Percentiles rank a stretch among this genome's conserved stretches.
Conservation (phyloP, 306 rosid genomes). For the Citrullus colocynthis region DNA sequence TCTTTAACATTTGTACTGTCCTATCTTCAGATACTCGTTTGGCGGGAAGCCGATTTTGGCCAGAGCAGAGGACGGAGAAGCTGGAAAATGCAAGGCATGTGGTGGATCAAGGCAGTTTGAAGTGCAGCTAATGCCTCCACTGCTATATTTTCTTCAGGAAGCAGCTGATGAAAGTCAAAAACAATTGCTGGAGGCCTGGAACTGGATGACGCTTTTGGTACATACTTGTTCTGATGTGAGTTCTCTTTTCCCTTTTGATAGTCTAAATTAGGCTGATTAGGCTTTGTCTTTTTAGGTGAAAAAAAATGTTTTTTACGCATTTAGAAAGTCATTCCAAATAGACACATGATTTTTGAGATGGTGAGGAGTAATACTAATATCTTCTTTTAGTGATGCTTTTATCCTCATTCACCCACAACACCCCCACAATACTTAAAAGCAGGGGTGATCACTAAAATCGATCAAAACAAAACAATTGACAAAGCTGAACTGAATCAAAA, state of each 20-base stretch:
- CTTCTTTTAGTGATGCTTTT: not conserved
- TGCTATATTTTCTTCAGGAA: constrained; percentile 64
- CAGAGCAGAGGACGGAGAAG: constrained; percentile 34
- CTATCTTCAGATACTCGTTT: constrained; percentile 39
- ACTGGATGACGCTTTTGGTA: constrained; percentile 70
- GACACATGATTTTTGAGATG: not conserved
- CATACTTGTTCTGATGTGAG: constrained; percentile 73
- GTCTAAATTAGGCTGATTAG: not conserved
- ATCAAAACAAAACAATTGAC: no score
- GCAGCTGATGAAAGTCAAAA: constrained; percentile 41
- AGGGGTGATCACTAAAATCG: no score
- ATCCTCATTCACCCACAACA: not conserved
- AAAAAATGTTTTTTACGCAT: no score
- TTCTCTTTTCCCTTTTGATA: constrained; percentile 8
- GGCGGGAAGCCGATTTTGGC: constrained; percentile 73
- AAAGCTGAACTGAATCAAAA: no score
- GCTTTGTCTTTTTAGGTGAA: no score
- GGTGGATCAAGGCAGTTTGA: constrained; percentile 66
- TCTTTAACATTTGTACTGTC: not conserved
- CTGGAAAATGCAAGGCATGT: constrained; percentile 56
- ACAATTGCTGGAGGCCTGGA: constrained; percentile 51
- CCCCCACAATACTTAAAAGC: not conserved
- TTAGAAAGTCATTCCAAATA: not conserved
- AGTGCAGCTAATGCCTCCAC: constrained; percentile 81
- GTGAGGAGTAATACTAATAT: not conserved